Conservation (phyloP, 1,284 basidiomycete species). For the Exobasidium rhododendri region DNA sequence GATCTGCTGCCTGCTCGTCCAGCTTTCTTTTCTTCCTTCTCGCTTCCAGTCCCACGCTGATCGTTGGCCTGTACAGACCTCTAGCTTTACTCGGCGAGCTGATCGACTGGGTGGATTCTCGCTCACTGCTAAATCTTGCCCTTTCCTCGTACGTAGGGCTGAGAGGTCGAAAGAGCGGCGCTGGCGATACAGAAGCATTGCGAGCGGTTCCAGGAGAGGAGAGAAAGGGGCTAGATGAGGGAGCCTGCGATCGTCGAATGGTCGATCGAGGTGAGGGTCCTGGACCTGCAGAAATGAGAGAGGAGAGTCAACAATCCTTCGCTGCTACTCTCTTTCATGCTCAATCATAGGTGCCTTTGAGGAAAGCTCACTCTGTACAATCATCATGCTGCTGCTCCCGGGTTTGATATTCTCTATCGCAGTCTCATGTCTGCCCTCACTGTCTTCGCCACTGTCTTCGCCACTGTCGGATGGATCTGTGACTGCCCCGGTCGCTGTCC, state of each 20-base stretch:
- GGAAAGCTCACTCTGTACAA: neutral
- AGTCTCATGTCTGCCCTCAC: conserved; percentile 53
- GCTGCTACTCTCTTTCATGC: neutral
- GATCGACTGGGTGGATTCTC: neutral
- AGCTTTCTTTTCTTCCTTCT: neutral
- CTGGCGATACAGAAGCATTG: neutral
- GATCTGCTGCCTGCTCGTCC: neutral
- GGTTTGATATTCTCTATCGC: conserved; percentile 60
- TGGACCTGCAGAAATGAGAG: conserved; percentile 13
- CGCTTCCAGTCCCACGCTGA: neutral
- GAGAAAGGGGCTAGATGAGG: neutral
- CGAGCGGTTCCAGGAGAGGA: neutral
- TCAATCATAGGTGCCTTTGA: neutral
- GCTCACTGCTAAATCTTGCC: neutral
- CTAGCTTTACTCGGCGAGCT: neutral
- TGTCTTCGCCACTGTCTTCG: conserved; percentile 53
- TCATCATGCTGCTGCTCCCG: conserved; percentile 5
- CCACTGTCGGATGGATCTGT: too few relatives aligned
- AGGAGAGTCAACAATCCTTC: neutral
- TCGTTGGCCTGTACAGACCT: neutral
- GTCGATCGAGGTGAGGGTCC: conserved; percentile 28
- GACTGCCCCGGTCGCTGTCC: neutral
- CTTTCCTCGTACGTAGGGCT: too few relatives aligned
- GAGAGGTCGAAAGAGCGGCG: neutral
- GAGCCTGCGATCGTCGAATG: conserved; percentile 13